Percentiles rank a stretch among this genome's conserved stretches.
phyloP scores from a whole-genome alignment of 1,284 basidiomycete species.

The Tetrapyrgos nigripes region DNA sequence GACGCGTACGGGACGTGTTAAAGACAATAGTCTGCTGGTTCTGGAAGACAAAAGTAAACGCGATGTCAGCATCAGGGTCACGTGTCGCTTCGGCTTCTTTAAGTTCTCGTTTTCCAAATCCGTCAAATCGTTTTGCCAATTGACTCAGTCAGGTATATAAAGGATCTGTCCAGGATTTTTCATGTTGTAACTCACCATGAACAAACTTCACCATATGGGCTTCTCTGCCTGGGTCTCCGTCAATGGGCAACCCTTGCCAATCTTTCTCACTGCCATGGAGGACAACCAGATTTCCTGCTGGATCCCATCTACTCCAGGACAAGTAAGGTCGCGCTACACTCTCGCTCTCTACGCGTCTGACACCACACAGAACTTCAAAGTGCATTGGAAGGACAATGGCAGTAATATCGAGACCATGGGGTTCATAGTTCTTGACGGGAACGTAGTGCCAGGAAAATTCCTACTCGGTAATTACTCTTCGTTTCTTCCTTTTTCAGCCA shows the following conservation, averaged over 20 bases:
- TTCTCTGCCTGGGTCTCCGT: conserved; percentile 72
- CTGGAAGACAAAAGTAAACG: not conserved
- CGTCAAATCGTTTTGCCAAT: not conserved
- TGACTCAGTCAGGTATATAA: not conserved
- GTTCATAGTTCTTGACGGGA: conserved; percentile 66
- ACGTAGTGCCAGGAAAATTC: conserved; percentile 63
- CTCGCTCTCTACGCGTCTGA: conserved; percentile 6
- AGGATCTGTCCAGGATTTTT: not conserved
- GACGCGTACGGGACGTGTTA: not conserved
- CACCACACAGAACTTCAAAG: conserved; percentile 52
- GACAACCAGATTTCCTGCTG: conserved; percentile 61
- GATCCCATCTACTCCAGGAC: conserved; percentile 63
- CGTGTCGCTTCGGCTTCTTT: not conserved
- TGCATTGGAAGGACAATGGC: conserved; percentile 69
- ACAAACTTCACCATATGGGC: conserved; percentile 56
- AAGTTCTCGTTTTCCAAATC: not conserved
- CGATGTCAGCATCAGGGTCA: not conserved
- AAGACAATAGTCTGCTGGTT: not conserved
- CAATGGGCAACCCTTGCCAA: conserved; percentile 51
- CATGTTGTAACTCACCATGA: conserved; percentile 33
- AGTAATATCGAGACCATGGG: conserved; percentile 55
- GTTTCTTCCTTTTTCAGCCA: too few relatives aligned
- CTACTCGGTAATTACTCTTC: conserved; percentile 44
- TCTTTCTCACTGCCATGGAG: conserved; percentile 59
- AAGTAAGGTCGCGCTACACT: conserved; percentile 41